Evolutionary conservation across 306 rosid species (phyloP).

Genomic region (Prunus dulcis): DNA sequence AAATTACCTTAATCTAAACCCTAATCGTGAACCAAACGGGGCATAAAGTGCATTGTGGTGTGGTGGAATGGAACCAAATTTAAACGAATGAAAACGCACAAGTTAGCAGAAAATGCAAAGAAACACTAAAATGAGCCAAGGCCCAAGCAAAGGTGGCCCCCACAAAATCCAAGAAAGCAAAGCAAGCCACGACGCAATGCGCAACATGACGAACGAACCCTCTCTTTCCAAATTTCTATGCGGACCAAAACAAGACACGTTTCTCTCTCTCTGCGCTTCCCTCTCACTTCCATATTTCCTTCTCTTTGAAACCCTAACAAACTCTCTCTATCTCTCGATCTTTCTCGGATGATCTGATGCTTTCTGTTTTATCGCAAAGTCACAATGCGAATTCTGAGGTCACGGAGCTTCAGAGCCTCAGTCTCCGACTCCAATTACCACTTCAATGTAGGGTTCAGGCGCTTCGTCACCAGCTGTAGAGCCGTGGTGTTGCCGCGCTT

Average conservation of each 20-base stretch:
- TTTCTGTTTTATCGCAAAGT: background rate
- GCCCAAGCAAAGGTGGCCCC: background rate
- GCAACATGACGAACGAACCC: constrained; percentile 2
- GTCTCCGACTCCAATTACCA: background rate
- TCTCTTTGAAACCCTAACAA: background rate
- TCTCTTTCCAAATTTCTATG: background rate
- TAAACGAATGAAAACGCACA: too few species aligned
- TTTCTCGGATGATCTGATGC: background rate
- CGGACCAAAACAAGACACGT: constrained; percentile 71
- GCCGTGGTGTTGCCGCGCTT: constrained; percentile 71
- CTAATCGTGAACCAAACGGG: too few species aligned
- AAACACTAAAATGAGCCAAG: too few species aligned
- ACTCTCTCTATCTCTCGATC: background rate
- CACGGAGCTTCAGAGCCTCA: background rate
- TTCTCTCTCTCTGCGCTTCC: constrained; percentile 8
- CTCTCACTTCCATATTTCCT: background rate
- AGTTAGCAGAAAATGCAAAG: background rate
- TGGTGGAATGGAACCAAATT: too few species aligned
- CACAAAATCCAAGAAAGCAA: background rate
- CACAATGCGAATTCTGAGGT: constrained; percentile 37
- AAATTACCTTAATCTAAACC: too few species aligned
- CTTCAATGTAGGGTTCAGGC: constrained; percentile 23
- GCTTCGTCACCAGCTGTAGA: constrained; percentile 52
- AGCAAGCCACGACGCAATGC: background rate
- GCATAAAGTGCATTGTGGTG: too few species aligned